phyloP scores from a whole-genome alignment of 345 rosid genomes.

The Eucalyptus tenuipes region DNA sequence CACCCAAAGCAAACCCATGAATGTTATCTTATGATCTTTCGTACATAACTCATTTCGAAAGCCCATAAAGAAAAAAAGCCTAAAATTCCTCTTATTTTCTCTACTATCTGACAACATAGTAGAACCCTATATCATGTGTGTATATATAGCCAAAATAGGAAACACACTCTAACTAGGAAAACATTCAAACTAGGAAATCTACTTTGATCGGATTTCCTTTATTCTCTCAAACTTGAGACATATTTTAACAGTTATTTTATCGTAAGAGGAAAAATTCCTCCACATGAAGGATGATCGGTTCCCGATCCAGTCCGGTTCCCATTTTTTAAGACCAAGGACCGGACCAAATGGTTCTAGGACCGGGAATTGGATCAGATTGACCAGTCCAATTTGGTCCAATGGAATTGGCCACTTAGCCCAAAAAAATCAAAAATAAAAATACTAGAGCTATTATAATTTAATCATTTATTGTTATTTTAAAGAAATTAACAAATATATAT shows the following conservation, averaged over 20 bases:
- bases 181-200: not conserved
- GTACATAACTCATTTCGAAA: not conserved
- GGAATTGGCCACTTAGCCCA: accelerated
- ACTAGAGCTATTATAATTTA: too few species aligned
- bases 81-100: not conserved
- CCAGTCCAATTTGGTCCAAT: accelerated
- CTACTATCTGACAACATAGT: not conserved
- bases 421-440: too few species aligned
- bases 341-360: too few species aligned
- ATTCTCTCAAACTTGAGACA: not conserved
- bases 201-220: not conserved
- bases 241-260: not conserved
- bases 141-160: not conserved
- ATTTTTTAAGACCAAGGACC: accelerated
- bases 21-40: not conserved
- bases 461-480: too few species aligned
- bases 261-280: too few species aligned
- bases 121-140: not conserved
- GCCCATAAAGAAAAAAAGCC: not conserved
- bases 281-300: not conserved
- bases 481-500: too few species aligned
- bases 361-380: accelerated
- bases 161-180: not conserved
- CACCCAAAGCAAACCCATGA: not conserved
- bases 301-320: accelerated